These are phyloP conservation scores for Coriaria nepalensis DNA, from an alignment of 306 rosid species.

Conservation along the genomic window DNA sequence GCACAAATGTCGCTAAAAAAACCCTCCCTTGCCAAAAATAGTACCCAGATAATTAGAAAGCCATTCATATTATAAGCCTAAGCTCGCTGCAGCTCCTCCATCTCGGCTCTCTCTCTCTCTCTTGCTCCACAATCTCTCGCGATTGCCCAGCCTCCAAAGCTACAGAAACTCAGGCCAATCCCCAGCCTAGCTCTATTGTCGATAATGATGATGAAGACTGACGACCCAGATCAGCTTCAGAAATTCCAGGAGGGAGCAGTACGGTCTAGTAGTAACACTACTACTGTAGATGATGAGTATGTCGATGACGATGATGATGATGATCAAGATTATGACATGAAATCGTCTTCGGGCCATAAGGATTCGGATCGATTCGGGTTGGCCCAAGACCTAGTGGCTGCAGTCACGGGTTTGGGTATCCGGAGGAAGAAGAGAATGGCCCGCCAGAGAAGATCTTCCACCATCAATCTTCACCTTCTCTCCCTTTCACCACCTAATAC, in stretches of 20 bases:
- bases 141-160: conserved; percentile 61
- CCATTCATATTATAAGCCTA: not conserved
- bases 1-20: conserved; percentile 69
- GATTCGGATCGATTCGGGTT: conserved; percentile 32
- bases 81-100: conserved; percentile 9
- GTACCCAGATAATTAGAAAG: conserved; percentile 12
- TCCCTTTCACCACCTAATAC: conserved; percentile 10
- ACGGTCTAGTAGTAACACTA: no score
- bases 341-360: not conserved
- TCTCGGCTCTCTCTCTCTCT: conserved; percentile 27
- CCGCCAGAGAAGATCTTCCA: conserved; percentile 46
- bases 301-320: conserved; percentile 42
- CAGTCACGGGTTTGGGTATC: conserved; percentile 30
- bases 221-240: no score
- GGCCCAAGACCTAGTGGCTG: conserved; percentile 26
- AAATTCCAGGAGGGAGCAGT: no score
- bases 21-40: conserved; percentile 25
- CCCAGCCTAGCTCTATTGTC: not conserved
- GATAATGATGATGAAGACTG: no score
- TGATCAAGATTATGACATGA: not conserved
- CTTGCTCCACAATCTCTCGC: conserved; percentile 23
- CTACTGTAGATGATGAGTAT: not conserved
- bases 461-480: conserved; percentile 14
- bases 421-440: conserved; percentile 64
- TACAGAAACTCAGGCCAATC: conserved; percentile 26